These are phyloP conservation scores for Pseudogymnoascus sp. DNA, from an alignment of 2,329 filamentous ascomycete species.

Conservation along the genomic window DNA sequence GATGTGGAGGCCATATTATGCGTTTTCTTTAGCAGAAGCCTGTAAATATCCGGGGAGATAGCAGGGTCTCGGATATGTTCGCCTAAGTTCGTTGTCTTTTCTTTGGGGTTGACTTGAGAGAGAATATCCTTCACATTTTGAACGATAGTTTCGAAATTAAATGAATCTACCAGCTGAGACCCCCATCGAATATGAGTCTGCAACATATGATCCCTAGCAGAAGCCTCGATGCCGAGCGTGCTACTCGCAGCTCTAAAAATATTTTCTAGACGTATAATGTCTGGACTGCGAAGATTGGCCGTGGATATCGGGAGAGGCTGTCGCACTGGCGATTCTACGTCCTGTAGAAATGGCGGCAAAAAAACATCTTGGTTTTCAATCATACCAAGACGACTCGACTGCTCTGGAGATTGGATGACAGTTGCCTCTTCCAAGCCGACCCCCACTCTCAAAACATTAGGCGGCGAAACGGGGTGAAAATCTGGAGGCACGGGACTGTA, in stretches of 20 bases:
- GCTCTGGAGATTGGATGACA: not conserved
- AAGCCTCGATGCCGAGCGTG: not conserved
- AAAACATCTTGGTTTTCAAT: not conserved
- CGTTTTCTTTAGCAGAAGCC: not conserved
- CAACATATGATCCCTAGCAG: not conserved
- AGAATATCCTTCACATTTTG: not conserved
- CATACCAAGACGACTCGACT: not conserved
- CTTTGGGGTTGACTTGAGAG: too few relatives aligned
- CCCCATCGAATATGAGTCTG: not conserved
- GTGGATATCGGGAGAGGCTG: not conserved
- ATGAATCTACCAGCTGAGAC: not conserved
- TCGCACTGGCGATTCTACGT: not conserved
- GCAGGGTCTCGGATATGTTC: not conserved
- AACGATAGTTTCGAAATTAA: not conserved
- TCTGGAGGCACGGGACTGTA: not conserved
- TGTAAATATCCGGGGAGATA: not conserved
- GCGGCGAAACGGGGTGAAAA: not conserved
- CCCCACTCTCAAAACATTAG: too few relatives aligned
- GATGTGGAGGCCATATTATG: not conserved
- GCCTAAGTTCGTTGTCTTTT: not conserved
- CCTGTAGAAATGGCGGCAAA: not conserved
- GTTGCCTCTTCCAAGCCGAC: not conserved
- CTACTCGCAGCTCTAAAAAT: not conserved
- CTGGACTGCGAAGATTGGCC: not conserved
- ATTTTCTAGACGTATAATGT: not conserved